phyloP scores from a whole-genome alignment of 352 stramenopile genomes.

The Pythium oligandrum region DNA sequence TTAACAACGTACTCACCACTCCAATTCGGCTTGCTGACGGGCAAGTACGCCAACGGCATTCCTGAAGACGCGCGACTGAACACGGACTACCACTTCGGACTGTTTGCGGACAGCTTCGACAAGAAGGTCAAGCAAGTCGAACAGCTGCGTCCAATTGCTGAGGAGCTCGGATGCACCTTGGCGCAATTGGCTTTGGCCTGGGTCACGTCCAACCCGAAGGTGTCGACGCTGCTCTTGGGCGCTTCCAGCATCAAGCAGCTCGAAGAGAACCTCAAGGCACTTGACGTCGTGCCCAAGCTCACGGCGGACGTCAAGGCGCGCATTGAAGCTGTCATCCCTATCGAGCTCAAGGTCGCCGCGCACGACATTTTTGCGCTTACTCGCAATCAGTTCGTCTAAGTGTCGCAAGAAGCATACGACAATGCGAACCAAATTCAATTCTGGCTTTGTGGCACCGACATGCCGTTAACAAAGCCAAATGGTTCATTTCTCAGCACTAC shows the following conservation, averaged over 20 bases:
- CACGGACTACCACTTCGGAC: constrained; percentile 19
- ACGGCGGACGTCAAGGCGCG: constrained; percentile 28
- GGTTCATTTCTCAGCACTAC: too few species aligned
- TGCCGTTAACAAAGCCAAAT: too few species aligned
- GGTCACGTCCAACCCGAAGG: constrained; percentile 33
- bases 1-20: constrained; percentile 37
- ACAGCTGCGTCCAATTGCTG: constrained; percentile 17
- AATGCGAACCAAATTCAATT: too few species aligned
- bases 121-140: constrained; percentile 11
- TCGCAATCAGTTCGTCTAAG: too few species aligned
- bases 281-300: constrained; percentile 24
- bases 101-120: constrained; percentile 11
- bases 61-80: constrained; percentile 14
- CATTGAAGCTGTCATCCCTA: constrained; percentile 31
- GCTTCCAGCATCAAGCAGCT: constrained; percentile 34
- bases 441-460: too few species aligned
- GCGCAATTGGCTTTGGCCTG: constrained; percentile 43
- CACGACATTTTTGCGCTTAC: background rate
- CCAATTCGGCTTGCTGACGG: constrained; percentile 31
- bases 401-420: too few species aligned
- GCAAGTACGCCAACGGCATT: constrained; percentile 36
- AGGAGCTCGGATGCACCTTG: constrained; percentile 31
- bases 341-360: constrained; percentile 13
- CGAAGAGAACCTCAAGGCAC: constrained; percentile 38
- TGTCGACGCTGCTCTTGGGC: constrained; percentile 33